phyloP scores from a whole-genome alignment of 352 stramenopile species.

The Phytophthora megakarya region DNA sequence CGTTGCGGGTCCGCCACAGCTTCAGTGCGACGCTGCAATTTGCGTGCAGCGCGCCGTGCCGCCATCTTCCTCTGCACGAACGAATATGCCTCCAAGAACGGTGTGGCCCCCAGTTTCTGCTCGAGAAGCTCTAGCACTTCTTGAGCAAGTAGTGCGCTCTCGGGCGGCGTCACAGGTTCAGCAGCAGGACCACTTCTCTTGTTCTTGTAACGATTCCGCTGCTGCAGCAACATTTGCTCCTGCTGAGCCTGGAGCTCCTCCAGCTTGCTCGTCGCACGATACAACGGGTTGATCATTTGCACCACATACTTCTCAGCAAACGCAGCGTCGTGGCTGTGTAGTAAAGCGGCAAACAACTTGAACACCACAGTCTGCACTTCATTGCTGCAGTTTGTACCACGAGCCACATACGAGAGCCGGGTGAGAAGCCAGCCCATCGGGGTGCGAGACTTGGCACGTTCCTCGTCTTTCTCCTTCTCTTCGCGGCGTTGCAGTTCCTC shows the following conservation, averaged over 20 bases:
- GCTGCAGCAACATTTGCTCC: slow-evolving; percentile 32
- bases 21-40: slow-evolving; percentile 81
- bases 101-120: slow-evolving; percentile 65
- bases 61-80: slow-evolving; percentile 86
- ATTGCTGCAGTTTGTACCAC: slow-evolving; percentile 47
- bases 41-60: slow-evolving; percentile 69
- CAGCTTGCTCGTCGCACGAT: slow-evolving; percentile 59
- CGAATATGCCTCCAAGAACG: slow-evolving; percentile 83
- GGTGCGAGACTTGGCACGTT: slow-evolving; percentile 57
- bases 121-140: slow-evolving; percentile 90
- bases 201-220: slow-evolving; percentile 39
- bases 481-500: slow-evolving; percentile 31
- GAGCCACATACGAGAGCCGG: slow-evolving; percentile 80
- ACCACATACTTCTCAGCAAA: slow-evolving; percentile 68
- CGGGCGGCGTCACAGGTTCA: slow-evolving; percentile 36
- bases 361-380: slow-evolving; percentile 78
- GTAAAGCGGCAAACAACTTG: slow-evolving; percentile 85
- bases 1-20: slow-evolving; percentile 75
- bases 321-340: slow-evolving; percentile 55
- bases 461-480: slow-evolving; percentile 51
- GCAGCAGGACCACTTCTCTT: slow-evolving; percentile 20
- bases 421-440: slow-evolving; percentile 85
- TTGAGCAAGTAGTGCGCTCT: slow-evolving; percentile 69
- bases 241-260: slow-evolving; percentile 53
- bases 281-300: slow-evolving; percentile 87